phyloP scores from a whole-genome alignment of 192 early-diverging fungal genomes.

The Entomortierella lignicola region DNA sequence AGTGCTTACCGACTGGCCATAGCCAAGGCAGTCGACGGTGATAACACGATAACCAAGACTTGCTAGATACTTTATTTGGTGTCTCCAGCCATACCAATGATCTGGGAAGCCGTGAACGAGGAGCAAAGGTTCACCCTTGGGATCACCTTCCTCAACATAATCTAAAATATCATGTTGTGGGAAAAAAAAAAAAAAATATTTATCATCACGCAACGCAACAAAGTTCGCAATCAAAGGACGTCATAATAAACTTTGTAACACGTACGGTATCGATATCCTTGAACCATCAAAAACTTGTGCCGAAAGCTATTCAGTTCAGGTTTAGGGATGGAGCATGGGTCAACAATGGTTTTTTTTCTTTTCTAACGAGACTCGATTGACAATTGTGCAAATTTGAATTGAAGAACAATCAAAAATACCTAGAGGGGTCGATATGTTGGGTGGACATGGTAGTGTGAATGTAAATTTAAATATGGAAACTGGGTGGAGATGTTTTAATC shows the following conservation, averaged over 20 bases:
- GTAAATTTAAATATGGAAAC: not conserved
- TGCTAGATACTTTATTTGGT: conserved; percentile 63
- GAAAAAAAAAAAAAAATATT: not conserved
- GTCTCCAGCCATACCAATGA: conserved; percentile 58
- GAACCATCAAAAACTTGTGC: conserved; percentile 19
- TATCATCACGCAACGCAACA: not conserved
- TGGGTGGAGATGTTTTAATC: too few species aligned
- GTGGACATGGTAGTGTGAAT: not conserved
- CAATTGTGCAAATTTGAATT: too few species aligned
- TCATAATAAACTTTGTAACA: not conserved
- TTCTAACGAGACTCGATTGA: not conserved
- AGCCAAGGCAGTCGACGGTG: conserved; percentile 62
- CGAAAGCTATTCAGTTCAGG: conserved; percentile 10
- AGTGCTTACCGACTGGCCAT: conserved; percentile 59
- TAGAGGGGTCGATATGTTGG: conserved; percentile 23
- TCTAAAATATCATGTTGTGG: conserved; percentile 15
- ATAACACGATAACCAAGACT: conserved; percentile 70
- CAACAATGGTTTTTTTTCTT: not conserved
- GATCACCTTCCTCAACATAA: conserved; percentile 57
- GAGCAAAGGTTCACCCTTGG: conserved; percentile 39
- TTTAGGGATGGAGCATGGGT: not conserved
- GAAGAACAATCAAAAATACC: conserved; percentile 2
- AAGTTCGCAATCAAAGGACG: not conserved
- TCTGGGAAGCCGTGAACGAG: conserved; percentile 59
- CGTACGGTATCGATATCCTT: conserved; percentile 4